These are phyloP conservation scores for Russula sp. DNA, from an alignment of 768 basidiomycete genomes.

Conservation along the genomic window DNA sequence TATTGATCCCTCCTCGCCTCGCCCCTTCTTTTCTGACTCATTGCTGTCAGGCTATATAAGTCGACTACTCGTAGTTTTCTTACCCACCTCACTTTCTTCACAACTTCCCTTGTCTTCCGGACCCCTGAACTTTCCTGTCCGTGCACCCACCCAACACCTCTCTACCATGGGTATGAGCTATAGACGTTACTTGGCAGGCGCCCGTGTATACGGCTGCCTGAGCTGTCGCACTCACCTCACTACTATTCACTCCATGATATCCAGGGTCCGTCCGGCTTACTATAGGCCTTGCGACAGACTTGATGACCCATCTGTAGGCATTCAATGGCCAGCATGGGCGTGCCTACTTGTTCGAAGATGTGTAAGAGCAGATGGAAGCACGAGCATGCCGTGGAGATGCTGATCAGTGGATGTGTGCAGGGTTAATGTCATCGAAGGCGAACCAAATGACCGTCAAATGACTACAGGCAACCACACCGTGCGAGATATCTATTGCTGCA, in stretches of 20 bases:
- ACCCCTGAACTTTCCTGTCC: constrained; percentile 4
- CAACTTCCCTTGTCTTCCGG: constrained; percentile 1
- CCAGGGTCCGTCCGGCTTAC: constrained; percentile 50
- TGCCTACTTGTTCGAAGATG: constrained; percentile 89
- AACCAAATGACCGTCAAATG: constrained; percentile 89
- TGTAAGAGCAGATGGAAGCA: constrained; percentile 49
- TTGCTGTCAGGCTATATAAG: constrained; percentile 15
- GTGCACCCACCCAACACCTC: background rate
- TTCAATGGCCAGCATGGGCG: constrained; percentile 97
- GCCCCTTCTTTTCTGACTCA: background rate
- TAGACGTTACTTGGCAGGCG: constrained; percentile 77
- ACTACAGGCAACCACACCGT: constrained; percentile 96
- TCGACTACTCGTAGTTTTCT: constrained; percentile 3
- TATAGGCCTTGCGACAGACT: constrained; percentile 13
- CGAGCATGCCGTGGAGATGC: constrained; percentile 9
- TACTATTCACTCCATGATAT: constrained; percentile 88
- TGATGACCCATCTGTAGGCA: constrained; percentile 45
- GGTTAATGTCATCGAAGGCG: constrained; percentile 87
- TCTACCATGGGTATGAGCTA: constrained; percentile 80
- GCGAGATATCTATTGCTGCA: constrained; percentile 89
- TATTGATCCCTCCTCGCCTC: background rate
- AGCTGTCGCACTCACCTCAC: constrained; percentile 85
- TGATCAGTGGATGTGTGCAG: constrained; percentile 34
- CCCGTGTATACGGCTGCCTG: constrained; percentile 82
- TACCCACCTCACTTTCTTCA: constrained; percentile 9